A percentile compares a stretch with the other conserved stretches of the same genome.
These are phyloP conservation scores for Annona squamosa DNA, from an alignment of 164 flowering plant species.

Conservation along the genomic window DNA sequence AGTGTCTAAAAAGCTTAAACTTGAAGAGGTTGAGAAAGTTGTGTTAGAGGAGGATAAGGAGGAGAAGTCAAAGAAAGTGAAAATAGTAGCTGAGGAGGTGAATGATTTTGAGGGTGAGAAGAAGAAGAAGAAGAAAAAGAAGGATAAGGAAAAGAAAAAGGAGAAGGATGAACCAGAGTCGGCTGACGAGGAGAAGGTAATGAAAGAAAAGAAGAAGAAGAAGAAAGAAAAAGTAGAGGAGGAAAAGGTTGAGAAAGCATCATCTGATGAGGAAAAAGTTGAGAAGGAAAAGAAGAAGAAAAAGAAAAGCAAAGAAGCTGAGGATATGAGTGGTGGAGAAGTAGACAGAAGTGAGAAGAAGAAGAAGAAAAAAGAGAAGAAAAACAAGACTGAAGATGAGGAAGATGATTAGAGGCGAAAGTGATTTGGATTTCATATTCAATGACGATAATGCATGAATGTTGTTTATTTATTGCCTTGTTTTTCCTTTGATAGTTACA, in stretches of 20 bases:
- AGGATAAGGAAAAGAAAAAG: slow-evolving; percentile 1
- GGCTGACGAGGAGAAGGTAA: neutral
- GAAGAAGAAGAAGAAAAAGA: slow-evolving; percentile 8
- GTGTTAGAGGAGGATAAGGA: neutral
- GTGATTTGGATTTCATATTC: neutral
- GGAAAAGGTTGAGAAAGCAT: neutral
- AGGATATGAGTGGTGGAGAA: neutral
- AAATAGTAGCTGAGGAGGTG: neutral
- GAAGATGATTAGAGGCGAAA: neutral
- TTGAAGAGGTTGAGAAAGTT: neutral
- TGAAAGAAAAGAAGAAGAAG: neutral
- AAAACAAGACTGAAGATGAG: neutral
- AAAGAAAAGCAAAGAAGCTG: slow-evolving; percentile 2
- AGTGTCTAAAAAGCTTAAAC: neutral
- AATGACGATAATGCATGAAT: neutral
- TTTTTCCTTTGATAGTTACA: neutral
- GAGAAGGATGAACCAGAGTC: neutral
- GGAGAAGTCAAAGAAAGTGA: slow-evolving; percentile 1
- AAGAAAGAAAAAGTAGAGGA: neutral
- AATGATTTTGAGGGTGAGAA: neutral
- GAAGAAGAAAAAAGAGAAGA: neutral
- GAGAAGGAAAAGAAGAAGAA: slow-evolving; percentile 6
- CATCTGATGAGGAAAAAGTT: slow-evolving; percentile 2
- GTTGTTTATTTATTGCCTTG: neutral
- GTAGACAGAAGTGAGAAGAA: slow-evolving; percentile 4